A percentile compares a stretch with the other conserved stretches of the same genome.
Conservation (phyloP, 1,139 yeast species). For the Taphrina betulina region DNA sequence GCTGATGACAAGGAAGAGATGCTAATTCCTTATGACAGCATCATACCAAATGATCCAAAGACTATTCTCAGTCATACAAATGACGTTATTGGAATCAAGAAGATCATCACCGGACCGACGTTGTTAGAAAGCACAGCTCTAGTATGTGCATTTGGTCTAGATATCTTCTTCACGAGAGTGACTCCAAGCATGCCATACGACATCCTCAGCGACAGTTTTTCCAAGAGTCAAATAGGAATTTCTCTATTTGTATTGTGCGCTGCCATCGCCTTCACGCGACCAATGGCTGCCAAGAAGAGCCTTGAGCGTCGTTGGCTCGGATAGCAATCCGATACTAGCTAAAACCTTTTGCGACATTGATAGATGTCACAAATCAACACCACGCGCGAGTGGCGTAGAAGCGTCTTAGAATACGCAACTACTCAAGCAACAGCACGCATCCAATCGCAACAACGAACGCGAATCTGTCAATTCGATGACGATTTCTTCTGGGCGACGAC, state of each 20-base stretch:
- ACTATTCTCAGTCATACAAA: constrained; percentile 49
- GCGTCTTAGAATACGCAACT: no score
- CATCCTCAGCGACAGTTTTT: constrained; percentile 65
- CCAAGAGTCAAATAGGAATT: constrained; percentile 59
- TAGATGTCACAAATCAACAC: no score
- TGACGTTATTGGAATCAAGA: constrained; percentile 40
- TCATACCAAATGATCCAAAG: constrained; percentile 51
- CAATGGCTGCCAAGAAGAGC: constrained; percentile 50
- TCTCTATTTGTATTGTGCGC: constrained; percentile 59
- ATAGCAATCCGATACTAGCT: not conserved
- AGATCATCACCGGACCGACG: constrained; percentile 58
- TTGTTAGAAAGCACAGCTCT: constrained; percentile 77
- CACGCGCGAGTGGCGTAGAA: no score
- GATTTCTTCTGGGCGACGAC: constrained; percentile 21
- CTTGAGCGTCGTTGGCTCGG: constrained; percentile 26
- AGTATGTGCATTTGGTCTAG: constrained; percentile 63
- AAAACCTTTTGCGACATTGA: no score
- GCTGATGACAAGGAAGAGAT: constrained; percentile 61
- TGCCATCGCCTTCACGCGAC: constrained; percentile 53
- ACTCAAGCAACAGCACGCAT: no score
- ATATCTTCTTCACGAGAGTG: constrained; percentile 71
- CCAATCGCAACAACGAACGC: no score
- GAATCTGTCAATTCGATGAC: no score
- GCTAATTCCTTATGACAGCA: constrained; percentile 65
- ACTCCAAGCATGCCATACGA: constrained; percentile 87